Evolutionary conservation across 2,329 filamentous ascomycete species (phyloP).

Genomic region (Fusarium chaquense): DNA sequence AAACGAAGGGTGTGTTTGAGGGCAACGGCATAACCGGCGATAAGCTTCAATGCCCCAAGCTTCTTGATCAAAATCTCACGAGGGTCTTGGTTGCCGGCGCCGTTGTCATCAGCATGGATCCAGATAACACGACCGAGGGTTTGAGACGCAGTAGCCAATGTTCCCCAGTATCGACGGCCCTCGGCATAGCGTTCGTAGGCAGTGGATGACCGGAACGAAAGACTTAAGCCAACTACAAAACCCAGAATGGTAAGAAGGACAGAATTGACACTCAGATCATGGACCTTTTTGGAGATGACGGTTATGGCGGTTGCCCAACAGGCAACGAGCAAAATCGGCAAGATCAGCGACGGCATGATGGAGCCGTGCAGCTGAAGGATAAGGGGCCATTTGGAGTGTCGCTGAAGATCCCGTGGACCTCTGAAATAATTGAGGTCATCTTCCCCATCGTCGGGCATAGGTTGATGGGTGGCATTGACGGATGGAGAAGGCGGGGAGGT

Average conservation of each 20-base stretch:
- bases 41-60: conserved; percentile 79
- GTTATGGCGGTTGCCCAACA: conserved; percentile 76
- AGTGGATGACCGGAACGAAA: conserved; percentile 81
- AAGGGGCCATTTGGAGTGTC: conserved; percentile 81
- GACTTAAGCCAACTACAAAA: conserved; percentile 82
- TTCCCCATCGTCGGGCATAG: not conserved
- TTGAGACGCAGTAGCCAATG: conserved; percentile 71
- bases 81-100: conserved; percentile 57
- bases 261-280: conserved; percentile 53
- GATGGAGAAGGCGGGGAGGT: not conserved
- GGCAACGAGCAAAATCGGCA: conserved; percentile 73
- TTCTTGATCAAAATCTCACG: conserved; percentile 78
- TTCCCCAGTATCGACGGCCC: conserved; percentile 72
- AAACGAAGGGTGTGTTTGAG: conserved; percentile 87
- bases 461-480: not conserved
- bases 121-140: conserved; percentile 83
- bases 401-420: conserved; percentile 75
- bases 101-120: conserved; percentile 77
- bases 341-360: conserved; percentile 78
- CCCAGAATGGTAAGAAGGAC: conserved; percentile 78
- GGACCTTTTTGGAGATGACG: conserved; percentile 62
- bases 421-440: conserved; percentile 69
- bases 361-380: conserved; percentile 82
- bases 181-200: conserved; percentile 80
- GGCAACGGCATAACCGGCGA: conserved; percentile 79